Percentiles rank a stretch among this genome's conserved stretches.
These are phyloP conservation scores for Alternaria triticimaculans DNA, from an alignment of 2,329 filamentous ascomycete species.

Conservation along the genomic window DNA sequence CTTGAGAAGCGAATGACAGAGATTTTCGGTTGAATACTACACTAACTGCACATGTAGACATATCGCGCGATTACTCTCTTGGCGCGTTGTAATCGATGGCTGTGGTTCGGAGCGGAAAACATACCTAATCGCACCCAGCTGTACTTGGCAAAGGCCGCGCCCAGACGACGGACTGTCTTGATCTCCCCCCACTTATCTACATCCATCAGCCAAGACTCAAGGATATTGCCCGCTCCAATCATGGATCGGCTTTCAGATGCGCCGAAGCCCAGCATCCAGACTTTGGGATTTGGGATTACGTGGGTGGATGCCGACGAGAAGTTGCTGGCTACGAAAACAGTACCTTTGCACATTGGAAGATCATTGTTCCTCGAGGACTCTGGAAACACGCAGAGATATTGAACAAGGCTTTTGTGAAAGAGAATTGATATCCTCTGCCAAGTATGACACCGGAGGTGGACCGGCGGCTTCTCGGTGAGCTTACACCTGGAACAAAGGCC, in stretches of 20 bases:
- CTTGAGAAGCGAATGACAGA: neutral
- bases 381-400: neutral
- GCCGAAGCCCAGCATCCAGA: neutral
- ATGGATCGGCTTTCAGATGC: neutral
- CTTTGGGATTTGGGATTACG: neutral
- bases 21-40: neutral
- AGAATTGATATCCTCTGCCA: neutral
- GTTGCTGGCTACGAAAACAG: neutral
- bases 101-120: neutral
- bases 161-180: neutral
- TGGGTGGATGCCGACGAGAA: neutral
- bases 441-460: neutral
- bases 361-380: neutral
- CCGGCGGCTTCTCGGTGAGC: neutral
- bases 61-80: neutral
- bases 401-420: neutral
- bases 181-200: neutral
- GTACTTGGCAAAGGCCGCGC: neutral
- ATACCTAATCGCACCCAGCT: neutral
- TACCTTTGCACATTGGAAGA: neutral
- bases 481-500: neutral
- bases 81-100: neutral
- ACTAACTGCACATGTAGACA: neutral
- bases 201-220: neutral
- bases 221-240: neutral